Percentiles rank a stretch among this genome's conserved stretches.
phyloP scores from a whole-genome alignment of 2,329 filamentous ascomycete species.

The Davidsoniella australis region DNA sequence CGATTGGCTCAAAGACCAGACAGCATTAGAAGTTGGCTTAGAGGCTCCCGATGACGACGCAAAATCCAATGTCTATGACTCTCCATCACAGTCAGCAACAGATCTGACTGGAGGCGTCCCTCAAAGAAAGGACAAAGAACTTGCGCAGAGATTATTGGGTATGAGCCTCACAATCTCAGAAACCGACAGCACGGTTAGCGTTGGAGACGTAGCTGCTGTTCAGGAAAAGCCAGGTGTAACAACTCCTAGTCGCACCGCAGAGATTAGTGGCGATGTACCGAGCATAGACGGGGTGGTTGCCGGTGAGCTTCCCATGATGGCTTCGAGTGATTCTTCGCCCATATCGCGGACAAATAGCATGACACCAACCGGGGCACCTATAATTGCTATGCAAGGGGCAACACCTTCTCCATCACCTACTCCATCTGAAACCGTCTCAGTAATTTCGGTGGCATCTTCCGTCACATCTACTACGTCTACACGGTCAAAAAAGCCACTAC shows the following conservation, averaged over 20 bases:
- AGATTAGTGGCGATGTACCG: neutral
- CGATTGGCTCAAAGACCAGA: constrained; percentile 41
- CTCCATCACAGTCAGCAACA: neutral
- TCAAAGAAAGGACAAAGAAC: constrained; percentile 20
- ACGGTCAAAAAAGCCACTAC: constrained; percentile 29
- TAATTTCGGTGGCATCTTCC: neutral
- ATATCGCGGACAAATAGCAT: constrained; percentile 6
- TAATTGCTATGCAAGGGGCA: neutral
- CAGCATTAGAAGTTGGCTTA: constrained; percentile 12
- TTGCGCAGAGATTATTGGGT: constrained; percentile 45
- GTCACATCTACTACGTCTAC: neutral
- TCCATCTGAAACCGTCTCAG: neutral
- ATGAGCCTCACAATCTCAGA: constrained; percentile 52
- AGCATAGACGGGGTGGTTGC: constrained; percentile 11
- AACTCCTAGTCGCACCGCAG: constrained; percentile 49
- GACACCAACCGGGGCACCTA: constrained; percentile 2
- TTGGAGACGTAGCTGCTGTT: constrained; percentile 61
- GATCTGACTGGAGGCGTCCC: neutral
- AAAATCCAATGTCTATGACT: neutral
- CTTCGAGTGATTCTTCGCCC: neutral
- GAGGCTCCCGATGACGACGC: neutral
- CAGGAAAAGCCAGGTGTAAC: constrained; percentile 70
- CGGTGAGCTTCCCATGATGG: constrained; percentile 7
- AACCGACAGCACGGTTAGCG: constrained; percentile 56
- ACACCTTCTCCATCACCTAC: neutral